phyloP scores from a whole-genome alignment of 176 grass and related monocot species.

The Avena insularis region DNA sequence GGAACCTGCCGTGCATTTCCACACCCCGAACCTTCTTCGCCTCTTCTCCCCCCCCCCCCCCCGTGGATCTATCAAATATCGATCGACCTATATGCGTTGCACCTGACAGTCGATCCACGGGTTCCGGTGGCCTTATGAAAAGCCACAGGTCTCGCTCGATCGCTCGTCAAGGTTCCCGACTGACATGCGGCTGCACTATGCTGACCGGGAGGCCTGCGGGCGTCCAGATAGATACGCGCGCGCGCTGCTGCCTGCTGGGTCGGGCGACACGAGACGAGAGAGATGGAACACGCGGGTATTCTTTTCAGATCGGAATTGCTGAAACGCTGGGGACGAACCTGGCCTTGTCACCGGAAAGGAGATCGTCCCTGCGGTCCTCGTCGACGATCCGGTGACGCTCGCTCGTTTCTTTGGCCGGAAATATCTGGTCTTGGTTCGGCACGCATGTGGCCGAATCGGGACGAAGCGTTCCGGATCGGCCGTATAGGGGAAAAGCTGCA shows the following conservation, averaged over 20 bases:
- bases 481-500: not conserved
- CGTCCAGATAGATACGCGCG: no score
- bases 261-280: no score
- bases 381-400: not conserved
- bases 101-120: not conserved
- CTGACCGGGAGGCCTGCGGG: no score
- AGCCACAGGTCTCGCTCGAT: not conserved
- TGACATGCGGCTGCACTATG: no score
- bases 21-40: slow-evolving; percentile 4
- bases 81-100: not conserved
- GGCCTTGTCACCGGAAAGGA: not conserved
- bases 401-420: not conserved
- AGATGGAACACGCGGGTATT: not conserved
- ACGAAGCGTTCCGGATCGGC: slow-evolving; percentile 9
- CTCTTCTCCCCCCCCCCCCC: not conserved
- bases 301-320: slow-evolving; percentile 1
- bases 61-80: not conserved
- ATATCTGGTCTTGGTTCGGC: not conserved
- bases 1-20: not conserved
- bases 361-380: not conserved
- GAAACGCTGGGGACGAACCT: not conserved
- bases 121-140: not conserved
- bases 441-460: not conserved
- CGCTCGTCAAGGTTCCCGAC: not conserved
- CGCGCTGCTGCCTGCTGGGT: no score